Evolutionary conservation across 2,329 filamentous ascomycete genomes (phyloP), one percentile per base, ranked within the genome.

Genomic region (Tolypocladium paradoxum): DNA sequence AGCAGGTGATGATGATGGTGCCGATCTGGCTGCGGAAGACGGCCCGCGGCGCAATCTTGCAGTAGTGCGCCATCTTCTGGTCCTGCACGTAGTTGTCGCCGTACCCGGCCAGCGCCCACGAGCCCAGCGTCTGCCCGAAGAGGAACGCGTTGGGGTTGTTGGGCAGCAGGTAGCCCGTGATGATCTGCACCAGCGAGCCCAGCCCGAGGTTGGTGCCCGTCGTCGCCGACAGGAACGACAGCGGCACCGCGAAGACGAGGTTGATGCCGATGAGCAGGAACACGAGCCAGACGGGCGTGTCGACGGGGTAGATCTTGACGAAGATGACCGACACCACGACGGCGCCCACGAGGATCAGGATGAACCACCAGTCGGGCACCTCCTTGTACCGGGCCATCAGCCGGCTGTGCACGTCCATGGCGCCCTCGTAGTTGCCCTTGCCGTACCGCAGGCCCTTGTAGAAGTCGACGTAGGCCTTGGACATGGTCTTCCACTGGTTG

Each of bases 11-110:
- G 54, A 76, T 60, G 43, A 74, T 74, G 40, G 73, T 73, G 37
- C 67, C 68, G 2, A 72, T 70, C 60, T 79, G 76, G 8, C 70
- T 72, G 35, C 70, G 67, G 61, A 79, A 78, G 3, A 74, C 65
- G 12, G 71, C 73, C 5, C 70, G 67, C 0, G 72, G 73, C 0
- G 75, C 70, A 43, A 78, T 73, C 59, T 79, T 77, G 53, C 76
- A 63, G 61, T 78, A 77, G 53, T 76, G 75, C 1, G 69, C 76
- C 36, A 78, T 62, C 61, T 78, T 78, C 69, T 77, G 69, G 56
- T 78, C 76, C 56, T 72, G 68, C 65, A 71, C 64, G 55, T 70
- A 72, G 60, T 71, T 71, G 52, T 69, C 68, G 45, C 66, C 66
- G 53, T 72, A 73, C 4, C 72, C 72, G 0, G 57, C 57, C 8